Evolutionary conservation across 768 basidiomycete genomes (phyloP).

Genomic region (Phanerodontia chrysosporium): DNA sequence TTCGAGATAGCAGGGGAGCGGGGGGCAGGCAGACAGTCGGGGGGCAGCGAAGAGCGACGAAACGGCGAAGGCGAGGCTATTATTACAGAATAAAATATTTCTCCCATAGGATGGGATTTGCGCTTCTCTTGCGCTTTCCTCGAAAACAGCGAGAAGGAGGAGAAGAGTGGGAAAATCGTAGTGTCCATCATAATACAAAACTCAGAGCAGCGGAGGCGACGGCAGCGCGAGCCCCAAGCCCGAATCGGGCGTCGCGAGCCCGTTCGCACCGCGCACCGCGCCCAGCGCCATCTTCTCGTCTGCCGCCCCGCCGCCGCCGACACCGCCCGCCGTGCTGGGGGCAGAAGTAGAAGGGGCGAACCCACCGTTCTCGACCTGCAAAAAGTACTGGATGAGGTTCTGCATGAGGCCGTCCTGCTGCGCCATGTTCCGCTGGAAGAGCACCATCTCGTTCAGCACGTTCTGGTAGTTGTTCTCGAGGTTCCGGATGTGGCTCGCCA

Average conservation of each 20-base stretch:
- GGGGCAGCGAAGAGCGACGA: neutral
- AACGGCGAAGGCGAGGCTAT: neutral
- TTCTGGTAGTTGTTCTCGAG: constrained; percentile 64
- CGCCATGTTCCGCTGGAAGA: constrained; percentile 69
- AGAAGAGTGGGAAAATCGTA: neutral
- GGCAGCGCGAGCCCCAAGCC: neutral
- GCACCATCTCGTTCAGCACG: constrained; percentile 67
- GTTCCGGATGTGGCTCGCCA: constrained; percentile 48
- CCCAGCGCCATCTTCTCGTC: neutral
- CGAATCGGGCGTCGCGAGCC: neutral
- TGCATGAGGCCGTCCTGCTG: constrained; percentile 85
- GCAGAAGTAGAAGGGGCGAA: constrained; percentile 28
- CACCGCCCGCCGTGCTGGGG: neutral
- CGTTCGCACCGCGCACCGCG: constrained; percentile 29
- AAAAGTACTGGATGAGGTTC: constrained; percentile 74
- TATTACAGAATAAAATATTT: constrained; percentile 2
- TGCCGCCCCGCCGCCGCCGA: neutral
- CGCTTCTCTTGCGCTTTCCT: neutral
- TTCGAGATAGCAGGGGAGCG: neutral
- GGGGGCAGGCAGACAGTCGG: neutral
- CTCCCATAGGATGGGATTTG: neutral
- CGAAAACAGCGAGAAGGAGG: neutral
- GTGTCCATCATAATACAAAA: neutral
- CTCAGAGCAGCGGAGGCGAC: constrained; percentile 5
- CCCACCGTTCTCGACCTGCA: constrained; percentile 63